Evolutionary conservation across 345 rosid species (phyloP), one percentile per base, ranked within the genome.

Genomic region (Heritiera fomes): DNA sequence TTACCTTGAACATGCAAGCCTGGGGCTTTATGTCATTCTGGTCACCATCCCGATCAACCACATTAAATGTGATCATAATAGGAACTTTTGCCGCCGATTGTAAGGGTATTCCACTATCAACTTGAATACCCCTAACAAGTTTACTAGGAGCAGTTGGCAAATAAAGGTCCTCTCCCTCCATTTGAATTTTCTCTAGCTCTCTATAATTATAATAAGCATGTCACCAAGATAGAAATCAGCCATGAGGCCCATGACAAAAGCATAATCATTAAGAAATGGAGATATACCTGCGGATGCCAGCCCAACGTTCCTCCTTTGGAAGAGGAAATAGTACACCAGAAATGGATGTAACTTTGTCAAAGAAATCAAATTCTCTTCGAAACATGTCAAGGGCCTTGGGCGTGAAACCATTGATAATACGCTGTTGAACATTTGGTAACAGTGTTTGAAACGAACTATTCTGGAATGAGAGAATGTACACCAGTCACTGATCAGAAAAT

Each of bases 51-150:
- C 93, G 90, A 86, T 96, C 99, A 75, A 89, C 84, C 77, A 96
- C 99, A 84, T 96, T 84, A 88, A 96, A 96, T 66, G 95, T 89
- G 67, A 94, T 91, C 97, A 96, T 89, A 56, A 96, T 94, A 79
- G 99, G 99, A 81, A 96, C 99, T 84, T 96, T 96, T 49, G 98
- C 99, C 6, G 99, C 99, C 18, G 99, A 96, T 63, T 96, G 99
- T 67, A 96, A 87, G 14, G 98, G 99, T 88, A 96, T 96, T 79
- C 99, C 99, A 86, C 99, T 96, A 83, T 94, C 98, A 73, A 90
- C 91, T 50, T 77, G 90, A 63, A 96, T 92, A 76, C 98, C 97
- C 86, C 91, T 89, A 49, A 96, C 98, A 83, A 96, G 92, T 87
- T 91, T 94, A 82, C 53, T 89, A n/a, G 93, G 89, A 78, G 99